Evolutionary conservation across 2,329 filamentous ascomycete genomes (phyloP).

Genomic region (Beauveria varroae): DNA sequence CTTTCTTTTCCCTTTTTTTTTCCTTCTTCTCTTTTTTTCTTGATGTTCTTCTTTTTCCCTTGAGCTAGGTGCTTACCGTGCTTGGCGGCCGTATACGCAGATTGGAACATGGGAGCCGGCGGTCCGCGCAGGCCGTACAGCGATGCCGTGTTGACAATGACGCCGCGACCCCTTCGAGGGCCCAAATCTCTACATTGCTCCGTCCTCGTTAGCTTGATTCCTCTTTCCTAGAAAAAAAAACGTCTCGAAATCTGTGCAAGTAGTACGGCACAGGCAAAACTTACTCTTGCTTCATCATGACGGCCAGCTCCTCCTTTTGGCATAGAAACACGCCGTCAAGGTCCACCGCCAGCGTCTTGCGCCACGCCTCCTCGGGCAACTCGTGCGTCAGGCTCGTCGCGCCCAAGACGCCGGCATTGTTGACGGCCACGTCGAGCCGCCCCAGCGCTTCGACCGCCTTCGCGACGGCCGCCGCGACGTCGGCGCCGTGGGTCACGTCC

Average conservation of each 20-base stretch:
- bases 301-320: constrained; percentile 42
- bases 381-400: constrained; percentile 49
- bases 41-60: neutral
- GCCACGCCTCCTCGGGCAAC: constrained; percentile 38
- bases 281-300: constrained; percentile 45
- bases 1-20: neutral
- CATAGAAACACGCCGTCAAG: constrained; percentile 52
- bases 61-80: constrained; percentile 29
- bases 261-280: neutral
- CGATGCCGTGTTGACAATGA: constrained; percentile 47
- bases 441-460: constrained; percentile 38
- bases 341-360: constrained; percentile 26
- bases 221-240: too few species aligned
- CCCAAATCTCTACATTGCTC: constrained; percentile 22
- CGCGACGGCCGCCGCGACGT: constrained; percentile 36
- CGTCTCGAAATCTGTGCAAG: too few species aligned
- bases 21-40: neutral
- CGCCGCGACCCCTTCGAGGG: constrained; percentile 34
- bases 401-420: constrained; percentile 30
- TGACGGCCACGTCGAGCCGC: constrained; percentile 41
- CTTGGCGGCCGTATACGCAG: constrained; percentile 43
- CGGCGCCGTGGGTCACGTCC: constrained; percentile 36
- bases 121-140: neutral
- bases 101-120: neutral
- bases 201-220: too few species aligned